Base-by-base conservation (phyloP, 2,329 filamentous ascomycete species). In the Coniella lustricola region DNA sequence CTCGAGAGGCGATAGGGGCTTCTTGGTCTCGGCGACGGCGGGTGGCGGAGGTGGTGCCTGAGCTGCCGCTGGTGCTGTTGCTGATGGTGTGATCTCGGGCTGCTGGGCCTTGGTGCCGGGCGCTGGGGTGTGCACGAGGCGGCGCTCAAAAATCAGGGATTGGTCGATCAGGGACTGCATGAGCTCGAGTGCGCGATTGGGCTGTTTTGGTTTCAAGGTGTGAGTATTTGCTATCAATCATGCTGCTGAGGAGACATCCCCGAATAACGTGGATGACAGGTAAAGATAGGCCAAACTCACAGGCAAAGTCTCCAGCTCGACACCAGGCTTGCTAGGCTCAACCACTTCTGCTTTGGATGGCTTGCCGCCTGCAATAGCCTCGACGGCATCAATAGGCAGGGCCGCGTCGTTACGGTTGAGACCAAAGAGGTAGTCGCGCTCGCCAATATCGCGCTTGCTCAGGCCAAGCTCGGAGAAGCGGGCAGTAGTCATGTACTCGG, bases 91-190 rank as follows among this genome's bases (percentile, higher is more conserved):
- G 50, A 46, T 9, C 46, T 51, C 12, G 49, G 50, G 31, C 47
- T 22, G 13, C 48, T 49, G 4, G 44, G 32, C 14, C 51, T 44
- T 45, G 29, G 48, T 21, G 47, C 53, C 21, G 53, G 54, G 34
- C 41, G 54, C 35, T 9, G 57, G 54, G 16, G 53, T 31, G 7
- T 58, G 54, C 55, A 65, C 67, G 37, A 64, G 59, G 48, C 65
- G 66, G 35, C 69, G 68, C 31, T 57, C 44, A 59, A 72, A 71
- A 49, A 62, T 60, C 29, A 72, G 61, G 44, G 55, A 59, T 21
- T 62, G 45, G 29, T 69, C 67, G 46, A 72, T 55, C 43, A 67
- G 56, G 21, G 57, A 54, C 17, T 57, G 49, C 22, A 73, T 60
- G 29, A 72, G 59, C 29, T 56, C 47, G 38, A 61, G 61, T 34